These are phyloP conservation scores for Davidsoniella virescens DNA, from an alignment of 2,329 filamentous ascomycete genomes.

Conservation along the genomic window DNA sequence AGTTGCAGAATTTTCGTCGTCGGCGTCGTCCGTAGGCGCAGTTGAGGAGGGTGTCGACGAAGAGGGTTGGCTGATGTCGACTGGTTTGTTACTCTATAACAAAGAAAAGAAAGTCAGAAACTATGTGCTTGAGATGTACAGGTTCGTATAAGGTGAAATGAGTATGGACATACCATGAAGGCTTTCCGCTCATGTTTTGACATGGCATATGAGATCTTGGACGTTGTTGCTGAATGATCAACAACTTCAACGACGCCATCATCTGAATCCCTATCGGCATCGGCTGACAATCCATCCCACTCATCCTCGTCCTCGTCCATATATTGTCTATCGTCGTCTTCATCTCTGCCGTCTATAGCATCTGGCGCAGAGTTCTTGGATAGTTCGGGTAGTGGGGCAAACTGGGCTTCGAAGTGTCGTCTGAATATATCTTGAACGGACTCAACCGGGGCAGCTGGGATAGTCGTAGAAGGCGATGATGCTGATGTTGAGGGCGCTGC, in stretches of 20 bases:
- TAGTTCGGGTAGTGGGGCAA: constrained; percentile 48
- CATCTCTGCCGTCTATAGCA: constrained; percentile 14
- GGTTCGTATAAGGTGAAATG: neutral
- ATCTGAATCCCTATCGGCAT: constrained; percentile 15
- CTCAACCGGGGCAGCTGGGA: constrained; percentile 20
- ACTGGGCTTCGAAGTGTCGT: constrained; percentile 75
- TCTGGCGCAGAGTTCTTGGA: constrained; percentile 16
- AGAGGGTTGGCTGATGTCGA: constrained; percentile 27
- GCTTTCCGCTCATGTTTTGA: constrained; percentile 57
- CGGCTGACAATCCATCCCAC: constrained; percentile 13
- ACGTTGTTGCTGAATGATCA: constrained; percentile 34
- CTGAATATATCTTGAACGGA: constrained; percentile 61
- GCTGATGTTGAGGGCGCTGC: constrained; percentile 18
- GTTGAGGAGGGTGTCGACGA: constrained; percentile 16
- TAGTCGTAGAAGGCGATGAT: neutral
- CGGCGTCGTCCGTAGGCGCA: constrained; percentile 18
- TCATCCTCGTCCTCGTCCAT: constrained; percentile 17
- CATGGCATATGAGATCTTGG: constrained; percentile 28
- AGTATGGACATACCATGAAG: constrained; percentile 45
- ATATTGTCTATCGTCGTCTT: constrained; percentile 17
- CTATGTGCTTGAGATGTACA: neutral
- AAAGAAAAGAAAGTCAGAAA: neutral
- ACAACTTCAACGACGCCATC: constrained; percentile 38
- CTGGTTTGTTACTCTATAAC: constrained; percentile 23
- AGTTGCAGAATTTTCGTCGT: constrained; percentile 41